Evolutionary conservation across 2,329 filamentous ascomycete genomes (phyloP).

Genomic region (Trichoderma breve): DNA sequence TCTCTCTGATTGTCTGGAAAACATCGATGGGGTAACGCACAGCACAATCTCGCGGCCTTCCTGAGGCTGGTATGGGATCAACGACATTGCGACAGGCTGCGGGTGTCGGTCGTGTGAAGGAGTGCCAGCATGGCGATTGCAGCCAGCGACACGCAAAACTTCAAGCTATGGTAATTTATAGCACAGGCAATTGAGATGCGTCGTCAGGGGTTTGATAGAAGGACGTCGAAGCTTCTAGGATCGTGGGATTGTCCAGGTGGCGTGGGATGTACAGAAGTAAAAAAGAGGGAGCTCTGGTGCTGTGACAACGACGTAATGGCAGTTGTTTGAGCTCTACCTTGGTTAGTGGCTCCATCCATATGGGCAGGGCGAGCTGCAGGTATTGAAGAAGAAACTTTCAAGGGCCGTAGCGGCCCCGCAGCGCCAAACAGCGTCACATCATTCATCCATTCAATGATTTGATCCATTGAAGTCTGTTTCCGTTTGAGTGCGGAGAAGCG

Average conservation of each 20-base stretch:
- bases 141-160: not conserved
- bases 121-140: conserved; percentile 24
- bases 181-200: not conserved
- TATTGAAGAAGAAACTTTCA: not conserved
- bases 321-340: not conserved
- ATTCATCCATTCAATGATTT: not conserved
- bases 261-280: not conserved
- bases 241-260: not conserved
- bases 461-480: not conserved
- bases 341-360: not conserved
- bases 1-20: not conserved
- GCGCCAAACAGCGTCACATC: not conserved
- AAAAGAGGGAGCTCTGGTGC: not conserved
- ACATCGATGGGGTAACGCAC: conserved; percentile 50
- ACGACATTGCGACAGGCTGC: conserved; percentile 49
- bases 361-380: not conserved
- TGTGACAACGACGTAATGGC: conserved; percentile 11
- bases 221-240: conserved; percentile 6
- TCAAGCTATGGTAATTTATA: not conserved
- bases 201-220: not conserved
- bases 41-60: conserved; percentile 78
- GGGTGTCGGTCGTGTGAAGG: conserved; percentile 23
- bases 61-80: conserved; percentile 72
- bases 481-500: not conserved
- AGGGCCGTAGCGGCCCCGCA: conserved; percentile 11